Evolutionary conservation across 805 yeast genomes (phyloP).

Genomic region (Candida arabinofermentans): DNA sequence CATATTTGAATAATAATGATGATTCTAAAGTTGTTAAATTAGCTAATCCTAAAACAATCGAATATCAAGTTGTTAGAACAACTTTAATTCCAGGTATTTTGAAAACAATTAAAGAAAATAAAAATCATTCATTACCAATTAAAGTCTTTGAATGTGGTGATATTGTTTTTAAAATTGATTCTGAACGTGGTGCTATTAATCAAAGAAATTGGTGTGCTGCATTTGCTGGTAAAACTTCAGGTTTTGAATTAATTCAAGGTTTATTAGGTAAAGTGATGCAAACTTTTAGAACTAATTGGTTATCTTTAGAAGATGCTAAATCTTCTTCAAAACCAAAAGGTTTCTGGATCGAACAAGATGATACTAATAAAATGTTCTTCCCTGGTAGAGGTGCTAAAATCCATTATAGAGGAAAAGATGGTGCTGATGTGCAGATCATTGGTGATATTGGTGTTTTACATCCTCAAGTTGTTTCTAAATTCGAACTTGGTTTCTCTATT

Average conservation of each 20-base stretch:
- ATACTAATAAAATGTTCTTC: conserved; percentile 70
- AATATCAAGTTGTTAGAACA: conserved; percentile 97
- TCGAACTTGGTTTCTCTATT: conserved; percentile 91
- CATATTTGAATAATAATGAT: conserved; percentile 70
- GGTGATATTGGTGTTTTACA: conserved; percentile 94
- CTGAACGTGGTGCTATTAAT: conserved; percentile 88
- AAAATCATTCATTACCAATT: conserved; percentile 92
- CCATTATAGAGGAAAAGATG: conserved; percentile 62
- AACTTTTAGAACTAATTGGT: conserved; percentile 87
- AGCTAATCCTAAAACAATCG: conserved; percentile 94
- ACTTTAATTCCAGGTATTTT: conserved; percentile 89
- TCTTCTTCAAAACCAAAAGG: conserved; percentile 61
- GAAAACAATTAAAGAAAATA: conserved; percentile 93
- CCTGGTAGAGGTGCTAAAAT: conserved; percentile 97
- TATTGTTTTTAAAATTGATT: conserved; percentile 76
- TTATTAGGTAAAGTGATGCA: conserved; percentile 92
- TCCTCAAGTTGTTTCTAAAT: conserved; percentile 83
- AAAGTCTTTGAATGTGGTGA: conserved; percentile 95
- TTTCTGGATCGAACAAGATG: conserved; percentile 78
- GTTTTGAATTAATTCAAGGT: conserved; percentile 94
- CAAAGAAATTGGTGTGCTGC: conserved; percentile 95
- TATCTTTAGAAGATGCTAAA: conserved; percentile 43
- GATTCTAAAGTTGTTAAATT: conserved; percentile 78
- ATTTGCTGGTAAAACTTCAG: conserved; percentile 91
- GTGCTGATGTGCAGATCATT: conserved; percentile 51